phyloP scores from a whole-genome alignment of 495 filamentous ascomycete species.

The Monascus purpureus region DNA sequence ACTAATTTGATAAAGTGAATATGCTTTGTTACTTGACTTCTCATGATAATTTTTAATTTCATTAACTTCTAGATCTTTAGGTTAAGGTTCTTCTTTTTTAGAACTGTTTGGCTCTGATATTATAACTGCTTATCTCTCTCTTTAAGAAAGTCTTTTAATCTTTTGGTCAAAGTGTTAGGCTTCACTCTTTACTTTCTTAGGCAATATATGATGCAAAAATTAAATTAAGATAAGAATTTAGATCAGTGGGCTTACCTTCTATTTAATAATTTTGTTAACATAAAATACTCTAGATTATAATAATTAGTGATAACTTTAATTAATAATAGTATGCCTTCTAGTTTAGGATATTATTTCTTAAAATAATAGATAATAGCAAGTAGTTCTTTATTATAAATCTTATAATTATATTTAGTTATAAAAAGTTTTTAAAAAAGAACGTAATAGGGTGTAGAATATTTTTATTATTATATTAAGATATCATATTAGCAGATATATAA shows the following conservation, averaged over 20 bases:
- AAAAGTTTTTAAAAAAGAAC: slow-evolving; percentile 13
- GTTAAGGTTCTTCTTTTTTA: slow-evolving; percentile 2
- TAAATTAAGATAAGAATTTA: slow-evolving; percentile 11
- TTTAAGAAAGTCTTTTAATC: slow-evolving; percentile 2
- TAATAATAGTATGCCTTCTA: slow-evolving; percentile 4
- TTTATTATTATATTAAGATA: too few species aligned
- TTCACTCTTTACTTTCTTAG: slow-evolving; percentile 7
- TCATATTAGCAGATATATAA: too few species aligned
- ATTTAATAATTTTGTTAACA: slow-evolving; percentile 9
- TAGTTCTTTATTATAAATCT: slow-evolving; percentile 17
- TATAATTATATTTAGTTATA: slow-evolving; percentile 10
- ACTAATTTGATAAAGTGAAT: too few species aligned
- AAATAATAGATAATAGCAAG: slow-evolving; percentile 7
- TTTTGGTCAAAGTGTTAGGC: slow-evolving; percentile 8
- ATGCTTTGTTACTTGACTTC: not conserved
- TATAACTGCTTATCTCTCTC: not conserved
- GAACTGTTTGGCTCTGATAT: slow-evolving; percentile 2
- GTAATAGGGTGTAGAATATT: slow-evolving; percentile 6
- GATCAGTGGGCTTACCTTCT: slow-evolving; percentile 7
- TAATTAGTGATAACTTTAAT: slow-evolving; percentile 5
- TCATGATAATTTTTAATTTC: not conserved
- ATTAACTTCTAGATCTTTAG: not conserved
- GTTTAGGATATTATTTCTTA: slow-evolving; percentile 5
- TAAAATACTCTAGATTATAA: slow-evolving; percentile 13
- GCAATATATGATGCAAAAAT: slow-evolving; percentile 15